Evolutionary conservation across 495 filamentous ascomycete species (phyloP).

Genomic region (Articulospora tetracladia): DNA sequence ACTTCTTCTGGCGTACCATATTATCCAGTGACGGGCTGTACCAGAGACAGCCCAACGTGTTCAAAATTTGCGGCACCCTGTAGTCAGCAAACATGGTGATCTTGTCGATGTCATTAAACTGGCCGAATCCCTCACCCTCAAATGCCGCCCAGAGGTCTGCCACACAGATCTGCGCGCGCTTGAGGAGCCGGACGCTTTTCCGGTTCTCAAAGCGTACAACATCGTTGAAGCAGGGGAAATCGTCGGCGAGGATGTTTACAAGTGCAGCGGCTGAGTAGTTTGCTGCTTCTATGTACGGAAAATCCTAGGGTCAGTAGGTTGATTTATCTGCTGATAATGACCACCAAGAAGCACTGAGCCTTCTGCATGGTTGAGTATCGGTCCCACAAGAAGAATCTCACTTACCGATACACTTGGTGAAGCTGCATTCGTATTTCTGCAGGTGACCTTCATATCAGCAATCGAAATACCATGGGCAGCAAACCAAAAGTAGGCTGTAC

Average conservation of each 20-base stretch:
- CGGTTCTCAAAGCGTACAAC: slow-evolving; percentile 66
- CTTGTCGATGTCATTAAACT: slow-evolving; percentile 87
- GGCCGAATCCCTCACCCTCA: slow-evolving; percentile 70
- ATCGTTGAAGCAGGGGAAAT: slow-evolving; percentile 86
- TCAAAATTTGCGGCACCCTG: slow-evolving; percentile 89
- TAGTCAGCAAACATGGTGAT: slow-evolving; percentile 99
- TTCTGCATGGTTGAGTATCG: too few relatives aligned
- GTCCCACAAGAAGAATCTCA: too few relatives aligned
- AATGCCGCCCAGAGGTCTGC: slow-evolving; percentile 97
- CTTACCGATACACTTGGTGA: slow-evolving; percentile 72
- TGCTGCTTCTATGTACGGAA: too few relatives aligned
- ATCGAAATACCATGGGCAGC: background rate
- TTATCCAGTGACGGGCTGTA: slow-evolving; percentile 77
- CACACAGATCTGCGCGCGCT: slow-evolving; percentile 92
- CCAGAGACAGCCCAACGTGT: slow-evolving; percentile 73
- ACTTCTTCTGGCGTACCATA: slow-evolving; percentile 57
- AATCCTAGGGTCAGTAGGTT: too few relatives aligned
- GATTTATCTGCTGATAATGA: too few relatives aligned
- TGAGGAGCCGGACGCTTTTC: slow-evolving; percentile 72
- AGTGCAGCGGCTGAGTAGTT: slow-evolving; percentile 76
- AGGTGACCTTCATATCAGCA: slow-evolving; percentile 20
- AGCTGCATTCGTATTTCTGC: slow-evolving; percentile 75
- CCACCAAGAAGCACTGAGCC: too few relatives aligned
- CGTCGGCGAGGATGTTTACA: slow-evolving; percentile 73
- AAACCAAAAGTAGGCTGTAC: slow-evolving; percentile 36